A percentile compares a stretch with the other conserved stretches of the same genome.
phyloP scores from a whole-genome alignment of 2,329 filamentous ascomycete genomes.

The Coniochaeta sp. region DNA sequence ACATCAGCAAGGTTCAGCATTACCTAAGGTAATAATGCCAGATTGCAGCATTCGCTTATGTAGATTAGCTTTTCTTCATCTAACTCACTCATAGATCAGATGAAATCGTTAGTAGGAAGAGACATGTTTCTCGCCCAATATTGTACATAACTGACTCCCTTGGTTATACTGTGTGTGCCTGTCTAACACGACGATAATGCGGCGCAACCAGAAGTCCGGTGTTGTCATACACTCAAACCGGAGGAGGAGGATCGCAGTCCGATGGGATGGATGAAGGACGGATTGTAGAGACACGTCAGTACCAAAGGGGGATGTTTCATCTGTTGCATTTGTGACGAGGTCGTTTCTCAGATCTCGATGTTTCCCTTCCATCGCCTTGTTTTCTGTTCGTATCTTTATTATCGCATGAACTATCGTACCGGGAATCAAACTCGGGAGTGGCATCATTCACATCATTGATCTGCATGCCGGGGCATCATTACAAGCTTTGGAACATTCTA shows the following conservation, averaged over 20 bases:
- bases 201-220: not conserved
- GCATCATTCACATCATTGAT: not conserved
- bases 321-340: not conserved
- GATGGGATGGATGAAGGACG: not conserved
- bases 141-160: too few relatives aligned
- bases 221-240: not conserved
- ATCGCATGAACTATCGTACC: not conserved
- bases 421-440: not conserved
- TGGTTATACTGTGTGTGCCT: too few relatives aligned
- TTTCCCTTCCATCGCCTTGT: not conserved
- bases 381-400: slow-evolving; percentile 1
- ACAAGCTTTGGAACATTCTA: not conserved
- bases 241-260: not conserved
- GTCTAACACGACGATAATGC: not conserved
- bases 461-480: not conserved
- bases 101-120: not conserved
- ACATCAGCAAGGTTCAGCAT: not conserved
- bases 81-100: not conserved
- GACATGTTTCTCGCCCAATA: not conserved
- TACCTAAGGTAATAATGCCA: not conserved
- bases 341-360: not conserved
- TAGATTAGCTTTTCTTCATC: not conserved
- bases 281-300: not conserved
- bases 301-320: not conserved
- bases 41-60: not conserved